Base-by-base conservation (phyloP, 495 filamentous ascomycete species). In the Penicillium salamii region DNA sequence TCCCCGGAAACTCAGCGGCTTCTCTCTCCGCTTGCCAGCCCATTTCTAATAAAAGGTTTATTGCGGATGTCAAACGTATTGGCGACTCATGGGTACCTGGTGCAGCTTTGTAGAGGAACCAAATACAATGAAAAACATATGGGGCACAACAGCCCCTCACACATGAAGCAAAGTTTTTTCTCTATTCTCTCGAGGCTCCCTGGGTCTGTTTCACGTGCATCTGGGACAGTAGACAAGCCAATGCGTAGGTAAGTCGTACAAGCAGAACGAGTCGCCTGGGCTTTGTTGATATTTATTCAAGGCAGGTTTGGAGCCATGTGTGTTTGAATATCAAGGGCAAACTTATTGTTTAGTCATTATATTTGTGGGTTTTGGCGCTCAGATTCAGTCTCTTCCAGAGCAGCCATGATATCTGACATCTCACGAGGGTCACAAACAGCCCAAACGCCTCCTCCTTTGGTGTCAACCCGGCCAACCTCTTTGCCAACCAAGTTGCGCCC, bases 401-500 rank as follows among this genome's bases (percentile, higher is more conserved):
- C 86, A 52, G 68, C 72, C 15, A 96, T 63, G 11, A 87, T 83
- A 42, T 85, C 81, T 49, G 95, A 89, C 46, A 92, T 80, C 68
- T 96, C 91, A 41, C 75, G 81, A 19, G 90, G 87, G 64, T 88
- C 83, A 31, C 80, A 91, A 46, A 96, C 87, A n/a, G 87, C 90
- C 87, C 91, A 96, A 0, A 96, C 90, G 9, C 95, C 88, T 14
- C 91, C 93, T 2, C 92, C 91, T 61, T 89, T 90, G 24, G 88
- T 79, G 18, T 78, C 72, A 21, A 91, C 89, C 63, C 84, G 85
- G 1, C 90, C 91, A 5, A 98, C 91, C 65, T 97, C 93, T 66
- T 96, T 96, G 0, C 91, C 91, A 5, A 98, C 93, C 18, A 98
- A 67, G 63, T 97, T 97, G 45, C 90, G 78, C 2, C 91, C 93